A percentile compares a stretch with the other conserved stretches of the same genome.
Evolutionary conservation across 179 eudicot genomes (phyloP).

Genomic region (Patellifolia procumbens): DNA sequence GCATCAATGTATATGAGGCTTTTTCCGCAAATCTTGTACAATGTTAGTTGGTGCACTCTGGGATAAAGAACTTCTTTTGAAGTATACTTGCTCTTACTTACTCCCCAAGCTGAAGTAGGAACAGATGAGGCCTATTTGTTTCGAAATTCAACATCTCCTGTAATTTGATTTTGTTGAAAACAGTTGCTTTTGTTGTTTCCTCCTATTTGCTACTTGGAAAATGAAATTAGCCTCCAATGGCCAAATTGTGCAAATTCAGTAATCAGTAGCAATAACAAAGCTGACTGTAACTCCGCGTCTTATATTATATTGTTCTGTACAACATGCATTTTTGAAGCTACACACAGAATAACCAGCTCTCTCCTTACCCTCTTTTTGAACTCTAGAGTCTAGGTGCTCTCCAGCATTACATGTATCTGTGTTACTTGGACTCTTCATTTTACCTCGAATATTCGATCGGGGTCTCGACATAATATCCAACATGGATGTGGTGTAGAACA

Average conservation of each 20-base stretch:
- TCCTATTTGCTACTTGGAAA: neutral
- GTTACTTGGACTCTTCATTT: too few relatives aligned
- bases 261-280: neutral
- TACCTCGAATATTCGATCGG: too few relatives aligned
- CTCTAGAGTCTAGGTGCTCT: neutral
- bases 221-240: neutral
- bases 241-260: neutral
- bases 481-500: too few relatives aligned
- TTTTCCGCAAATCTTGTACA: too few relatives aligned
- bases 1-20: too few relatives aligned
- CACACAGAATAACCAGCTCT: neutral
- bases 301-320: neutral
- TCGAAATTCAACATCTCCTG: neutral
- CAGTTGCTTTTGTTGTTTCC: neutral
- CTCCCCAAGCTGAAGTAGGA: too few relatives aligned
- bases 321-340: conserved; percentile 11
- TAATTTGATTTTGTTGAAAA: neutral
- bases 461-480: too few relatives aligned
- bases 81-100: too few relatives aligned
- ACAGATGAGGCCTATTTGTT: neutral
- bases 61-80: too few relatives aligned
- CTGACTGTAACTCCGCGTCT: neutral
- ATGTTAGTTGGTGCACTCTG: too few relatives aligned
- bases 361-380: neutral
- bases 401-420: neutral